Percentiles rank a stretch among this genome's conserved stretches.
These are phyloP conservation scores for Sphaerostilbella broomeana DNA, from an alignment of 2,329 filamentous ascomycete species.

Conservation along the genomic window DNA sequence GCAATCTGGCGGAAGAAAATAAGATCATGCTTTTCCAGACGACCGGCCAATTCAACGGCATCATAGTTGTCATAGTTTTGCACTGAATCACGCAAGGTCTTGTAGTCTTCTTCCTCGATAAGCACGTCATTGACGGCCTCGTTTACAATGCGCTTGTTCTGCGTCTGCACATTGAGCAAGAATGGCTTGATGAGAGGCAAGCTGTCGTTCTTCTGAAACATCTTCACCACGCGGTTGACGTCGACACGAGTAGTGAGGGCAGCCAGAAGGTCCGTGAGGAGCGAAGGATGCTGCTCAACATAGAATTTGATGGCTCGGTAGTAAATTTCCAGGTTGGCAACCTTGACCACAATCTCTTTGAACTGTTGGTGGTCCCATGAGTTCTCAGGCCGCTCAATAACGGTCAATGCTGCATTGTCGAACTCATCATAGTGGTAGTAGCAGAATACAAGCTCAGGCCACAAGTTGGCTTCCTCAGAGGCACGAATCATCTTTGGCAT, in stretches of 20 bases:
- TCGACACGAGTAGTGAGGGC: slow-evolving; percentile 89
- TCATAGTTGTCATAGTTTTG: slow-evolving; percentile 99
- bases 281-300: slow-evolving; percentile 89
- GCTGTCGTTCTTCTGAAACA: slow-evolving; percentile 98
- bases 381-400: slow-evolving; percentile 96
- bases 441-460: slow-evolving; percentile 96
- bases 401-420: slow-evolving; percentile 92
- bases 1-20: slow-evolving; percentile 99
- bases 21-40: slow-evolving; percentile 93
- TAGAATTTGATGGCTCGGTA: slow-evolving; percentile 97
- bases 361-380: slow-evolving; percentile 99
- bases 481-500: slow-evolving; percentile 94
- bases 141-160: slow-evolving; percentile 98
- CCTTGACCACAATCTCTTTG: slow-evolving; percentile 98
- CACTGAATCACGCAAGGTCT: slow-evolving; percentile 93
- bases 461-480: slow-evolving; percentile 89
- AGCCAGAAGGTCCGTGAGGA: slow-evolving; percentile 92
- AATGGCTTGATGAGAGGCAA: slow-evolving; percentile 98
- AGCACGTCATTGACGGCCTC: slow-evolving; percentile 95
- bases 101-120: slow-evolving; percentile 99
- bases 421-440: slow-evolving; percentile 98
- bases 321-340: slow-evolving; percentile 97
- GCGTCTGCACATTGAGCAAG: slow-evolving; percentile 87
- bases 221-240: slow-evolving; percentile 97
- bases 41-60: slow-evolving; percentile 81